A percentile compares a stretch with the other conserved stretches of the same genome.
Evolutionary conservation across 106 monocot species (phyloP).

Genomic region (Iris macrosiphon): DNA sequence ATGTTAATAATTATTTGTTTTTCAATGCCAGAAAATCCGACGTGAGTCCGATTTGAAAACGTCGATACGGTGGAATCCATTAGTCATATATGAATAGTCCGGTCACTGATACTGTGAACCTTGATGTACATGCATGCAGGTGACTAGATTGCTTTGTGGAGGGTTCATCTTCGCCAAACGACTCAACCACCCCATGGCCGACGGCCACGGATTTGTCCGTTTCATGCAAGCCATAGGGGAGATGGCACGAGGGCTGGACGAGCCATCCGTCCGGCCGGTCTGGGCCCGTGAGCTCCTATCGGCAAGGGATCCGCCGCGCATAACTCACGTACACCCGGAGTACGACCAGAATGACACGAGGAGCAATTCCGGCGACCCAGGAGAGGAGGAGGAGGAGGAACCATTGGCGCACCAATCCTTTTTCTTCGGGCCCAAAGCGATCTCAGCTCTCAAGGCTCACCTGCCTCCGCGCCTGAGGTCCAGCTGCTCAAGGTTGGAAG

Average conservation of each 20-base stretch:
- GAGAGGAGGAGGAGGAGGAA: too few relatives aligned
- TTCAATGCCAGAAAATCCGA: too few relatives aligned
- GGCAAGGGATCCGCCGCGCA: not conserved
- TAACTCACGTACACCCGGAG: not conserved
- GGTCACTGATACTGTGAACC: too few relatives aligned
- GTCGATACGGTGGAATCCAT: too few relatives aligned
- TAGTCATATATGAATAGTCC: too few relatives aligned
- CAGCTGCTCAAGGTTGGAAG: constrained; percentile 15
- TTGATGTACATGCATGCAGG: constrained; percentile 12
- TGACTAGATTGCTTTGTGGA: constrained; percentile 26
- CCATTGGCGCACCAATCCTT: constrained; percentile 15
- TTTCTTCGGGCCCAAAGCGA: constrained; percentile 33
- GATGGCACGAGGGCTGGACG: constrained; percentile 9
- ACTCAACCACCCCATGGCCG: constrained; percentile 24
- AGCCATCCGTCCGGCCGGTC: constrained; percentile 8
- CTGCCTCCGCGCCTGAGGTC: constrained; percentile 4
- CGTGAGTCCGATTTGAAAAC: too few relatives aligned
- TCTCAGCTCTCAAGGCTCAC: constrained; percentile 12
- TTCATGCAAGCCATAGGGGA: constrained; percentile 28
- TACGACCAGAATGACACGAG: not conserved
- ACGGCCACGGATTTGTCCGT: constrained; percentile 21
- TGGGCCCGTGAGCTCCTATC: constrained; percentile 7
- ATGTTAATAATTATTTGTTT: too few relatives aligned
- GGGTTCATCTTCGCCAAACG: constrained; percentile 24
- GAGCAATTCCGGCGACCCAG: not conserved